Evolutionary conservation across 768 basidiomycete species (phyloP).

Genomic region (Collybia nuda): DNA sequence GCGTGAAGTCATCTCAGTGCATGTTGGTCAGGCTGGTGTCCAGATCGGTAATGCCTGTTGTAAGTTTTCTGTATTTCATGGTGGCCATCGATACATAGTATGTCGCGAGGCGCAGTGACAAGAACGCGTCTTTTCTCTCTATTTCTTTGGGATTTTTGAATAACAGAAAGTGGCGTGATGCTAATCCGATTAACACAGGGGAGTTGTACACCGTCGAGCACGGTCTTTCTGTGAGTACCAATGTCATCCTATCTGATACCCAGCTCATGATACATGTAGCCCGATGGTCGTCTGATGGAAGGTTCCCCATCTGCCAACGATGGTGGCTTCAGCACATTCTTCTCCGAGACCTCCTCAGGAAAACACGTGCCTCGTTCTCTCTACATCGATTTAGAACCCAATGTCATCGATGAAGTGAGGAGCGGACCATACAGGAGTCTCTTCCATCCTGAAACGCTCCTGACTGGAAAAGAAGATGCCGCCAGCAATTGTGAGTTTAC

Average conservation of each 20-base stretch:
- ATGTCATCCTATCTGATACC: background rate
- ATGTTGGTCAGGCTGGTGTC: constrained; percentile 96
- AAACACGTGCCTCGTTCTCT: constrained; percentile 97
- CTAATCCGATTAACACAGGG: constrained; percentile 52
- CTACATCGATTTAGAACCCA: constrained; percentile 94
- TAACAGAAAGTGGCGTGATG: constrained; percentile 17
- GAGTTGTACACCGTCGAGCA: constrained; percentile 99
- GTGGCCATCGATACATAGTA: background rate
- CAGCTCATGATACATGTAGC: constrained; percentile 45
- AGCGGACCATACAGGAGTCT: constrained; percentile 88
- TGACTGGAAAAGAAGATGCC: constrained; percentile 98
- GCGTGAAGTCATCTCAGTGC: constrained; percentile 95
- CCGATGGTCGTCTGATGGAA: constrained; percentile 85
- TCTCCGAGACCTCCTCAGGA: constrained; percentile 90
- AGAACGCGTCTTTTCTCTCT: constrained; percentile 9
- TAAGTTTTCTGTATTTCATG: constrained; percentile 38
- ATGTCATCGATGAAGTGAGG: constrained; percentile 94
- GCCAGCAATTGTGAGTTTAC: constrained; percentile 92
- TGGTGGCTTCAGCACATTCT: constrained; percentile 96
- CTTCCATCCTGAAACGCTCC: constrained; percentile 97
- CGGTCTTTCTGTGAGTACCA: constrained; percentile 79
- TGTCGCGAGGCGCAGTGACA: constrained; percentile 11
- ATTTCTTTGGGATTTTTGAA: background rate
- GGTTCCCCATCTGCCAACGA: constrained; percentile 69
- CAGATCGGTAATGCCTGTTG: constrained; percentile 97